These are phyloP conservation scores for Cyathus striatus DNA, from an alignment of 768 basidiomycete genomes.

Conservation along the genomic window DNA sequence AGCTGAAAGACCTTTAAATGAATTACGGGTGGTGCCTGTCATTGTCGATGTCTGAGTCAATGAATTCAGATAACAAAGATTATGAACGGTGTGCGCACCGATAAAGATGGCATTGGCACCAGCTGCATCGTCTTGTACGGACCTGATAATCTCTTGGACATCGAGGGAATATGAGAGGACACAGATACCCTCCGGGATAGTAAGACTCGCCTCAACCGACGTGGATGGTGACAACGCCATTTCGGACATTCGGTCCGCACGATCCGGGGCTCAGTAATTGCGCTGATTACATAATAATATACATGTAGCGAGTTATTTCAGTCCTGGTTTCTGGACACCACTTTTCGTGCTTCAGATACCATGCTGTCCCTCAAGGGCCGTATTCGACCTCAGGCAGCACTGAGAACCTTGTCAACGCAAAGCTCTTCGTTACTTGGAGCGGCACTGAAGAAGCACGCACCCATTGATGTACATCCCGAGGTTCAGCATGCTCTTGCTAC, in stretches of 20 bases:
- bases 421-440: neutral
- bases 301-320: too few species aligned
- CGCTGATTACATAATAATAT: too few species aligned
- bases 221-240: slow-evolving; percentile 18
- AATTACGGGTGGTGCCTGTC: slow-evolving; percentile 71
- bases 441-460: slow-evolving; percentile 14
- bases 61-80: neutral
- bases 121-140: slow-evolving; percentile 57
- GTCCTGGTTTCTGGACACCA: too few species aligned
- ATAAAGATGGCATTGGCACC: slow-evolving; percentile 77
- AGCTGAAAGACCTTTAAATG: slow-evolving; percentile 60
- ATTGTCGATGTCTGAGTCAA: too few species aligned
- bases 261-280: too few species aligned
- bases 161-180: slow-evolving; percentile 62
- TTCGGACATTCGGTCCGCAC: neutral
- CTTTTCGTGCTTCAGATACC: too few species aligned
- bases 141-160: slow-evolving; percentile 49
- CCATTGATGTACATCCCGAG: slow-evolving; percentile 75
- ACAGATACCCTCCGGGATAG: slow-evolving; percentile 44
- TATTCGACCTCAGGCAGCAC: neutral
- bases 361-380: too few species aligned
- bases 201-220: slow-evolving; percentile 37
- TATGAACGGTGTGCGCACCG: slow-evolving; percentile 28
- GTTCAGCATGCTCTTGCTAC: slow-evolving; percentile 72
- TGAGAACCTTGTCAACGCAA: neutral